These are phyloP conservation scores for Ganoderma lingzhi DNA, from an alignment of 1,284 basidiomycete genomes.

Conservation along the genomic window DNA sequence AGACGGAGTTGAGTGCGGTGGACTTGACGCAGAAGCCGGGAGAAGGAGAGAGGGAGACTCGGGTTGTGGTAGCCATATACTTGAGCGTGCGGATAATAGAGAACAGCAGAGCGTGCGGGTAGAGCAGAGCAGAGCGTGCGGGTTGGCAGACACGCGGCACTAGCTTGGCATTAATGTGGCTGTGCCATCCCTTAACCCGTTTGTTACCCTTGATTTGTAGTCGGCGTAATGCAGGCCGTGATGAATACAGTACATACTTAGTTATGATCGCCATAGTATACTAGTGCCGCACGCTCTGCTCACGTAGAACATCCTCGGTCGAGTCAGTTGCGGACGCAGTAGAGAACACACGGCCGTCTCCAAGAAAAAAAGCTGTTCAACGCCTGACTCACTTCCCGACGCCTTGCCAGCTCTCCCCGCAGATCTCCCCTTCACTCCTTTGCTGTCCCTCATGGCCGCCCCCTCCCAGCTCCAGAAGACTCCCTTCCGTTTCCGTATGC, in stretches of 20 bases:
- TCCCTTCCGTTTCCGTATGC: slow-evolving; percentile 32
- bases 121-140: neutral
- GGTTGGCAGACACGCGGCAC: too few species aligned
- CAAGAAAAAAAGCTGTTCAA: neutral
- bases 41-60: slow-evolving; percentile 57
- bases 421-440: slow-evolving; percentile 8
- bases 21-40: slow-evolving; percentile 72
- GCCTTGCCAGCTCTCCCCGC: neutral
- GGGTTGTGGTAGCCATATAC: slow-evolving; percentile 27
- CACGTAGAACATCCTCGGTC: too few species aligned
- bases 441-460: slow-evolving; percentile 21
- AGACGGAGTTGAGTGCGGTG: slow-evolving; percentile 47
- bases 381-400: slow-evolving; percentile 9
- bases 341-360: neutral
- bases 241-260: too few species aligned
- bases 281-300: too few species aligned
- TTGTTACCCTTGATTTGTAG: neutral
- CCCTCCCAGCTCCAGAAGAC: slow-evolving; percentile 12
- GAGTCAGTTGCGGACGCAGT: neutral
- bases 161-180: neutral
- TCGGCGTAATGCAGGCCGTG: too few species aligned
- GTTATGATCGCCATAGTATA: too few species aligned
- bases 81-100: neutral
- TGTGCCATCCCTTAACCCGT: neutral
- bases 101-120: neutral